Conservation (phyloP, 768 basidiomycete genomes). For the Tylopilus cervinicoccineus region DNA sequence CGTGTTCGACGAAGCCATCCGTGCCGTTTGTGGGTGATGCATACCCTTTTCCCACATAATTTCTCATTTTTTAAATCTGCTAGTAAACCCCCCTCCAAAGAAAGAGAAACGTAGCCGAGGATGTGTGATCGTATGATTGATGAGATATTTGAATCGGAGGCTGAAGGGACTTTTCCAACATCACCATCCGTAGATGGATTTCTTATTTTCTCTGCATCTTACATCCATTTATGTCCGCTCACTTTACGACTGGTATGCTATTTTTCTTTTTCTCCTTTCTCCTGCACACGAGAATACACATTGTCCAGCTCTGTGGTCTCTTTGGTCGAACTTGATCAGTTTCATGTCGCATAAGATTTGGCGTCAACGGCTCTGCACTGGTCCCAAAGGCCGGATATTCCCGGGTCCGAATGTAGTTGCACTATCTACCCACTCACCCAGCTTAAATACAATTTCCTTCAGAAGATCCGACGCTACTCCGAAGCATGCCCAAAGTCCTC, state of each 20-base stretch:
- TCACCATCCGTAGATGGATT: slow-evolving; percentile 32
- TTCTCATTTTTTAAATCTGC: slow-evolving; percentile 6
- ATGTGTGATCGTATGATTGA: slow-evolving; percentile 72
- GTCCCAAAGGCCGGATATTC: no score
- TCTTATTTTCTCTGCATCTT: slow-evolving; percentile 40
- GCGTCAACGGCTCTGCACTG: no score
- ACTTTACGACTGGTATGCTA: slow-evolving; percentile 61
- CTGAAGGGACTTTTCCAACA: slow-evolving; percentile 15
- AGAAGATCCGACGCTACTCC: neutral
- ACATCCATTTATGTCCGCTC: slow-evolving; percentile 69
- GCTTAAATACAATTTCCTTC: no score
- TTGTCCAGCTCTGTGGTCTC: slow-evolving; percentile 30
- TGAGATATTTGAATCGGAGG: slow-evolving; percentile 19
- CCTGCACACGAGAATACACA: slow-evolving; percentile 33
- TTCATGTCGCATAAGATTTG: no score
- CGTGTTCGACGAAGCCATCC: slow-evolving; percentile 98
- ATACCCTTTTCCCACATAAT: neutral
- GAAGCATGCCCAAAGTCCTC: slow-evolving; percentile 40
- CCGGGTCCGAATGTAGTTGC: no score
- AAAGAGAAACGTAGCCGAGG: slow-evolving; percentile 43
- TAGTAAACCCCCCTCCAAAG: slow-evolving; percentile 77
- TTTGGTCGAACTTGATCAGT: neutral
- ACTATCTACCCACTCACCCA: no score
- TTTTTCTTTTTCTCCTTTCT: slow-evolving; percentile 26
- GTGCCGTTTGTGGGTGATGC: slow-evolving; percentile 79